phyloP scores from a whole-genome alignment of 306 rosid genomes.

The Castanopsis chinensis region DNA sequence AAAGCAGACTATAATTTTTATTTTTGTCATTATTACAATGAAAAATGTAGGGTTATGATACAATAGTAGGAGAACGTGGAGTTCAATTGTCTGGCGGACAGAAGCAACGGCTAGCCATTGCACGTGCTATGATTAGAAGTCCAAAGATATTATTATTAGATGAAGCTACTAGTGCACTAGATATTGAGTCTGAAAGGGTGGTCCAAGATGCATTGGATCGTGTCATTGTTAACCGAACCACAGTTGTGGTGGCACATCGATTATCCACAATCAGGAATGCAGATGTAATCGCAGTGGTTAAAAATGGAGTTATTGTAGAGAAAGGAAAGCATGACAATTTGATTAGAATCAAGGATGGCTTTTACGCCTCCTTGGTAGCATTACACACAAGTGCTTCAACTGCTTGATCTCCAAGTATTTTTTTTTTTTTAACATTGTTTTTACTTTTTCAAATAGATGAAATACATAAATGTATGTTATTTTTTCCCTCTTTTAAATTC shows the following conservation, averaged over 20 bases:
- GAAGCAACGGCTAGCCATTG: conserved; percentile 35
- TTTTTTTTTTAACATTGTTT: too few species aligned
- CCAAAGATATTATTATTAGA: conserved; percentile 28
- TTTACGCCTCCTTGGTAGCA: too few species aligned
- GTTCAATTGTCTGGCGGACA: conserved; percentile 28
- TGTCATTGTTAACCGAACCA: conserved; percentile 30
- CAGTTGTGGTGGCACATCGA: conserved; percentile 38
- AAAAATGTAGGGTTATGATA: conserved; percentile 22
- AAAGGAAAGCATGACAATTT: conserved; percentile 29
- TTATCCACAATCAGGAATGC: conserved; percentile 59
- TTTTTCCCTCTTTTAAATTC: too few species aligned
- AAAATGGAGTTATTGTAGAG: conserved; percentile 35
- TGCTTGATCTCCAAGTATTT: too few species aligned
- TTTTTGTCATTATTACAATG: neutral
- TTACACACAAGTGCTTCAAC: too few species aligned
- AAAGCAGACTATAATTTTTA: too few species aligned
- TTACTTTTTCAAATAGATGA: too few species aligned
- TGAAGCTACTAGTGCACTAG: conserved; percentile 40
- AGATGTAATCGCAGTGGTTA: conserved; percentile 59
- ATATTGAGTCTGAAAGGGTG: conserved; percentile 33
- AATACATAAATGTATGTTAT: too few species aligned
- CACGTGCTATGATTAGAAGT: conserved; percentile 25
- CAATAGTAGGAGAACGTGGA: conserved; percentile 30
- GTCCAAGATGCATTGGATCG: conserved; percentile 38
- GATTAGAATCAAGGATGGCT: neutral